phyloP scores from a whole-genome alignment of 1,139 yeast genomes.

The Hyphopichia burtonii region DNA sequence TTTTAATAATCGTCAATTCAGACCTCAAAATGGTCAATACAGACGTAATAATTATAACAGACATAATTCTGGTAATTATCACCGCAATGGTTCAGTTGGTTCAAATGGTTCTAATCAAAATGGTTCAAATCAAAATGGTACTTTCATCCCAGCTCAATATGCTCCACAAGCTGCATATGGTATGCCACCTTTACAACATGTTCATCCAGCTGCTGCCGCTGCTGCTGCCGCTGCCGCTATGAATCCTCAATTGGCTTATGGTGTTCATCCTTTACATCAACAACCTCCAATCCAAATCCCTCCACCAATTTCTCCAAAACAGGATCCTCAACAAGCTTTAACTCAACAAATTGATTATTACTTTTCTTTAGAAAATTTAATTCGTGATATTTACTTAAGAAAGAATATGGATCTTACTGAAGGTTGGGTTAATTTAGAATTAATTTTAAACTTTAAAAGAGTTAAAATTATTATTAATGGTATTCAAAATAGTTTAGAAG shows the following conservation, averaged over 20 bases:
- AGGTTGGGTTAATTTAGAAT: constrained; percentile 67
- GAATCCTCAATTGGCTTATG: neutral
- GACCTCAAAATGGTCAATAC: constrained; percentile 18
- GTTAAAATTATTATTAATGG: constrained; percentile 55
- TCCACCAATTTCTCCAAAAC: constrained; percentile 50
- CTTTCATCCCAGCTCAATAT: constrained; percentile 2
- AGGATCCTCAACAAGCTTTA: constrained; percentile 47
- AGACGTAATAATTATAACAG: constrained; percentile 12
- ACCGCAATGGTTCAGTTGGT: constrained; percentile 17
- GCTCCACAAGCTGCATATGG: constrained; percentile 4
- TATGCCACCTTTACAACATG: constrained; percentile 3
- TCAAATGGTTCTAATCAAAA: constrained; percentile 3
- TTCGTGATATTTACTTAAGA: constrained; percentile 76
- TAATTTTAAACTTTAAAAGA: constrained; percentile 72
- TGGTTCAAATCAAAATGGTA: neutral
- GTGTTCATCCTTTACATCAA: neutral
- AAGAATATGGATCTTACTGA: constrained; percentile 68
- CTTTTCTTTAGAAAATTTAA: constrained; percentile 81
- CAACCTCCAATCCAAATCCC: constrained; percentile 36
- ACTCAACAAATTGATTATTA: constrained; percentile 82
- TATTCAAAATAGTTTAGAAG: constrained; percentile 33
- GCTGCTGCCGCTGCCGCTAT: neutral
- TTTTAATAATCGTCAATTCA: constrained; percentile 24
- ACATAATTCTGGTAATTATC: constrained; percentile 11
- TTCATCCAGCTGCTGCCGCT: constrained; percentile 3